Base-by-base conservation (phyloP, 257 asterid genomes). In the Anisodus tanguticus region DNA sequence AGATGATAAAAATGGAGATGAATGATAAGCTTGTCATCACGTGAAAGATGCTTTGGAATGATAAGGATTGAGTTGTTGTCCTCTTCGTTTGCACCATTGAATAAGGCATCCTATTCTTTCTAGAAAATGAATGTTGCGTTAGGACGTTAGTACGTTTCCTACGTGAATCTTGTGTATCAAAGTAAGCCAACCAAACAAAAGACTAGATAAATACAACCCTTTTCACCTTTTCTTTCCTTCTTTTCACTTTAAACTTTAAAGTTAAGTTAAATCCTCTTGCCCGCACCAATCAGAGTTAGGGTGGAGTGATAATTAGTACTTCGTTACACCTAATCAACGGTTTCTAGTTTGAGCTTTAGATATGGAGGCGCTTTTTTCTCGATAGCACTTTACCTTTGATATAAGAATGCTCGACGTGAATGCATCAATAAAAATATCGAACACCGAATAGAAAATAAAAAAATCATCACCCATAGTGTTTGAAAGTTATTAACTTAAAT, bases 11-110 rank as follows among this genome's bases (percentile, higher is more conserved):
- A 90, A 87, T 87, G 77, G 83, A 80, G 57, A 87, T 79, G 88
- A 84, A 76, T 53, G 87, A 82, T 49, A 88, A 86, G 87, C 71
- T 87, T 86, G 95, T 87, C 88, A 88, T 88, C 95, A 91, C 93
- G 93, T 93, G 95, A 79, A 88, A 88, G 94, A 93, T 93, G 93
- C 91, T 86, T 76, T 68, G 85, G 82, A 64, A 39, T 84, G 94
- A 89, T 84, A 26, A 76, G 58, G 90, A 90, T 82, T 83, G 92
- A 87, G 83, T 86, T 83, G 77, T 81, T 85, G 89, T 88, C 89
- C 85, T 90, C 82, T 87, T 80, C 82, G 22, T 81, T 81, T 81
- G 84, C 59, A 43, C 60, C 84, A 59, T 15, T 45, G 59, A 60
- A 81, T 59, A 39, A 43, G 84, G 84, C 63, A 77, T 77, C 81